Evolutionary conservation across 768 basidiomycete species (phyloP).

Genomic region (Kwoniella dejecticola): DNA sequence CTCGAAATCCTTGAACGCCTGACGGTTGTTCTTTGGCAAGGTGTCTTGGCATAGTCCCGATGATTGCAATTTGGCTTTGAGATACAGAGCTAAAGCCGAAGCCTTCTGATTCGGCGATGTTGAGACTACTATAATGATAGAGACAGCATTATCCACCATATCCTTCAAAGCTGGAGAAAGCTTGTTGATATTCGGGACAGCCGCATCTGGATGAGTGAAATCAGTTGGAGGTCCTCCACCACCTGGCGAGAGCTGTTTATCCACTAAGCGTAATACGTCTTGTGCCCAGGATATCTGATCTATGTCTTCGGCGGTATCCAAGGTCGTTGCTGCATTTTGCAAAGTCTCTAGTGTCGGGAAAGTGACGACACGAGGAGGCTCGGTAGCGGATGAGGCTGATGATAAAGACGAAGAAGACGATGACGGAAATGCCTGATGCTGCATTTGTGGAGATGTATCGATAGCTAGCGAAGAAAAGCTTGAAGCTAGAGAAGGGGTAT

Average conservation of each 20-base stretch:
- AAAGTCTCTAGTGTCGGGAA: slow-evolving; percentile 70
- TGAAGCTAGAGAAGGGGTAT: slow-evolving; percentile 7
- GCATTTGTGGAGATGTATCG: background rate
- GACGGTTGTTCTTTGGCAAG: slow-evolving; percentile 67
- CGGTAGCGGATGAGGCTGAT: slow-evolving; percentile 22
- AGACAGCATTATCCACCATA: slow-evolving; percentile 63
- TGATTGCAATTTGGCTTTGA: slow-evolving; percentile 72
- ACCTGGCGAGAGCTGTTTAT: slow-evolving; percentile 59
- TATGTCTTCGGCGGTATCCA: slow-evolving; percentile 62
- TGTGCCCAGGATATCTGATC: slow-evolving; percentile 75
- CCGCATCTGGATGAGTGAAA: slow-evolving; percentile 45
- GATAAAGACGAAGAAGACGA: slow-evolving; percentile 31
- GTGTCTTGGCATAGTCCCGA: slow-evolving; percentile 64
- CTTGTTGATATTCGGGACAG: slow-evolving; percentile 59
- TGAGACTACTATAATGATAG: slow-evolving; percentile 60
- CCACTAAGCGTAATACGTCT: slow-evolving; percentile 78
- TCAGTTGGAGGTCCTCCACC: slow-evolving; percentile 57
- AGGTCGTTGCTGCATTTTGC: slow-evolving; percentile 58
- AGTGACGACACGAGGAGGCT: slow-evolving; percentile 63
- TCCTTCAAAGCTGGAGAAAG: slow-evolving; percentile 64
- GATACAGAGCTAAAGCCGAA: slow-evolving; percentile 72
- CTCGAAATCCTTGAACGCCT: slow-evolving; percentile 89
- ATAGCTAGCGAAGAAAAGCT: background rate
- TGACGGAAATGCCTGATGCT: slow-evolving; percentile 24
- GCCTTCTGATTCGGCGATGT: slow-evolving; percentile 56